A percentile compares a stretch with the other conserved stretches of the same genome.
phyloP scores from a whole-genome alignment of 129 eudicot genomes.

The Smallanthus sonchifolius region DNA sequence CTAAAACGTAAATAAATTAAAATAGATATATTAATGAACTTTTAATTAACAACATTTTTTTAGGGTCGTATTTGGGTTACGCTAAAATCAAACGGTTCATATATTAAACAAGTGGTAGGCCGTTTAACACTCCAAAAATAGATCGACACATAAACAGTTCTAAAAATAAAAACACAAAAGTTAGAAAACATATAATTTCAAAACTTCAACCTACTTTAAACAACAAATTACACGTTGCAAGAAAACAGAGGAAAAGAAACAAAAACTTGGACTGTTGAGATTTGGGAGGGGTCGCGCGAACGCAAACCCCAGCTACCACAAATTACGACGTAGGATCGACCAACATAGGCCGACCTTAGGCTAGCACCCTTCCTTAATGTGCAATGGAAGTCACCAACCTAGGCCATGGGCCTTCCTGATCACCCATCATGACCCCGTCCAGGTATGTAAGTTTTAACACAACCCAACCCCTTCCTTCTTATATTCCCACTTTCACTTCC shows the following conservation, averaged over 20 bases:
- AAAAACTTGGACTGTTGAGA: neutral
- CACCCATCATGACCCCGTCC: constrained; percentile 33
- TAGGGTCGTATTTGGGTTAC: no score
- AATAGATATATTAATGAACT: no score
- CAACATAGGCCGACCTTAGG: constrained; percentile 23
- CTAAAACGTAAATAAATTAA: no score
- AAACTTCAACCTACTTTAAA: no score
- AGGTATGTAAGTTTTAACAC: constrained; percentile 26
- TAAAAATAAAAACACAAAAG: no score
- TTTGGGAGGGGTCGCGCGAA: constrained; percentile 31
- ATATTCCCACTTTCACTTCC: neutral
- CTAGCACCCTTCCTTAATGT: constrained; percentile 9
- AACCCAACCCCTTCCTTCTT: neutral
- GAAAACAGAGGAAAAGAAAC: neutral
- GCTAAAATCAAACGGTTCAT: no score
- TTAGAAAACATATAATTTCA: no score
- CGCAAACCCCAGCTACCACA: constrained; percentile 34
- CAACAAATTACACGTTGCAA: no score
- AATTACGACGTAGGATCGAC: constrained; percentile 38
- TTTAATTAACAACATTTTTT: no score
- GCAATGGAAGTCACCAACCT: constrained; percentile 30
- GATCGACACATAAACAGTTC: no score
- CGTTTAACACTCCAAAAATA: no score
- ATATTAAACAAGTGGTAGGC: no score
- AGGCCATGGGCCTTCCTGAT: constrained; percentile 32